Percentiles rank a stretch among this genome's conserved stretches.
Evolutionary conservation across 2,329 filamentous ascomycete species (phyloP).

Genomic region (Ophiostoma australiae): DNA sequence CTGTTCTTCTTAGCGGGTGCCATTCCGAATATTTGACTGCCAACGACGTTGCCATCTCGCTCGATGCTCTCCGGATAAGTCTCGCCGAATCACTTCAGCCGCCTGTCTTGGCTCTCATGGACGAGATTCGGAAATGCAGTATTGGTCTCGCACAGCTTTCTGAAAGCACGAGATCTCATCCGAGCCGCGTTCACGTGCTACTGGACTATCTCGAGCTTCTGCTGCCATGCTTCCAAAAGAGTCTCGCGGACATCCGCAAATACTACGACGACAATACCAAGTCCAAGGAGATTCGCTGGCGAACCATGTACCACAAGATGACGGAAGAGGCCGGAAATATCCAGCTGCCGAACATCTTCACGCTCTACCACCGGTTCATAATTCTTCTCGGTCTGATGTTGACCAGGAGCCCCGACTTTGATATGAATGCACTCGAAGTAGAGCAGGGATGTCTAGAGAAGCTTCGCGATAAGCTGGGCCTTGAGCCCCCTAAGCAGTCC

Average conservation of each 20-base stretch:
- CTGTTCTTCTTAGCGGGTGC: constrained; percentile 48
- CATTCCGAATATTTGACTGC: constrained; percentile 51
- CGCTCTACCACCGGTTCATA: constrained; percentile 53
- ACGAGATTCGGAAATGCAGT: constrained; percentile 43
- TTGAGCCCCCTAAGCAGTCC: constrained; percentile 31
- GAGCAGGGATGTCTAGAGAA: constrained; percentile 46
- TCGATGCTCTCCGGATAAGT: constrained; percentile 46
- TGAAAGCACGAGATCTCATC: constrained; percentile 50
- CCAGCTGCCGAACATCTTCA: constrained; percentile 49
- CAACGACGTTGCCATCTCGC: constrained; percentile 43
- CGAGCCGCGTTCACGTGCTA: constrained; percentile 46
- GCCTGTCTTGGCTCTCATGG: constrained; percentile 45
- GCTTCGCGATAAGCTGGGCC: constrained; percentile 49
- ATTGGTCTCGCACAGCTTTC: constrained; percentile 50
- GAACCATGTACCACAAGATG: constrained; percentile 54
- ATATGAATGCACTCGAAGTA: constrained; percentile 50
- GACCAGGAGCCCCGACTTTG: constrained; percentile 52
- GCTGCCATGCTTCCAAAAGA: constrained; percentile 51
- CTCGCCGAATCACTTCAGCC: constrained; percentile 44
- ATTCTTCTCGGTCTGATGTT: constrained; percentile 47
- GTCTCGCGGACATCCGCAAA: constrained; percentile 48
- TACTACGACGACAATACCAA: constrained; percentile 49
- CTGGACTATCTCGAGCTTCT: constrained; percentile 53
- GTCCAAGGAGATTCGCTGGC: constrained; percentile 50
- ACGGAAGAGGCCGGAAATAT: constrained; percentile 48